phyloP scores from a whole-genome alignment of 768 basidiomycete genomes.

The Boletus subcaerulescens region DNA sequence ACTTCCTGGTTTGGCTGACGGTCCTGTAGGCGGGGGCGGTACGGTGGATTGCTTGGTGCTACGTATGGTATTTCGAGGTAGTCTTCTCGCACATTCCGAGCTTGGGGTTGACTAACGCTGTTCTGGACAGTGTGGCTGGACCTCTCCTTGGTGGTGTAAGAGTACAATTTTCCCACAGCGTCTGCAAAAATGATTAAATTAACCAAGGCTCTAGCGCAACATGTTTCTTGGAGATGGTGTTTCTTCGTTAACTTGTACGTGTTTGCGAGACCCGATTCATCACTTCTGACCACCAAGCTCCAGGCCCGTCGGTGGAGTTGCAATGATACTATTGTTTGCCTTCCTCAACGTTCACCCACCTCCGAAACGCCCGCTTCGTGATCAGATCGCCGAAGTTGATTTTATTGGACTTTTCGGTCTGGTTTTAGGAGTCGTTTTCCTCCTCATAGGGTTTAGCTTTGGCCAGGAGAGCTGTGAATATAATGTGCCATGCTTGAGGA shows the following conservation, averaged over 20 bases:
- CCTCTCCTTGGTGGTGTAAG: slow-evolving; percentile 82
- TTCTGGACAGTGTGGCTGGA: slow-evolving; percentile 52
- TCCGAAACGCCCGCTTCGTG: slow-evolving; percentile 49
- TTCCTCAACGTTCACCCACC: slow-evolving; percentile 77
- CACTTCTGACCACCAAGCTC: background rate
- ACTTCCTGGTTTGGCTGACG: background rate
- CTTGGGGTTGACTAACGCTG: background rate
- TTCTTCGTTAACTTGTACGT: slow-evolving; percentile 72
- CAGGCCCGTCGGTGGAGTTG: slow-evolving; percentile 70
- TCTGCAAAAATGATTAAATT: background rate
- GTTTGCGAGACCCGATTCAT: background rate
- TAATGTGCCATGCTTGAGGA: background rate
- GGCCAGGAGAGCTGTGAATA: slow-evolving; percentile 62
- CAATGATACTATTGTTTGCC: slow-evolving; percentile 57
- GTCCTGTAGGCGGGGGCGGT: slow-evolving; percentile 64
- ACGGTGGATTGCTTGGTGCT: slow-evolving; percentile 70
- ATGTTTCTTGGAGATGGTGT: slow-evolving; percentile 81
- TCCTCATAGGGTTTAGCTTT: slow-evolving; percentile 70
- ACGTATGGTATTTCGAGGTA: slow-evolving; percentile 72
- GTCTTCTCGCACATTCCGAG: background rate
- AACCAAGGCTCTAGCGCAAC: slow-evolving; percentile 61
- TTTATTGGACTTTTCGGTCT: slow-evolving; percentile 53
- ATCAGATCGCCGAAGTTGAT: slow-evolving; percentile 65
- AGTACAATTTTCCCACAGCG: background rate
- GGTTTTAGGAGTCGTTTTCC: slow-evolving; percentile 57